Evolutionary conservation across 176 grass and related monocot species (phyloP).

Genomic region (Olyra latifolia): DNA sequence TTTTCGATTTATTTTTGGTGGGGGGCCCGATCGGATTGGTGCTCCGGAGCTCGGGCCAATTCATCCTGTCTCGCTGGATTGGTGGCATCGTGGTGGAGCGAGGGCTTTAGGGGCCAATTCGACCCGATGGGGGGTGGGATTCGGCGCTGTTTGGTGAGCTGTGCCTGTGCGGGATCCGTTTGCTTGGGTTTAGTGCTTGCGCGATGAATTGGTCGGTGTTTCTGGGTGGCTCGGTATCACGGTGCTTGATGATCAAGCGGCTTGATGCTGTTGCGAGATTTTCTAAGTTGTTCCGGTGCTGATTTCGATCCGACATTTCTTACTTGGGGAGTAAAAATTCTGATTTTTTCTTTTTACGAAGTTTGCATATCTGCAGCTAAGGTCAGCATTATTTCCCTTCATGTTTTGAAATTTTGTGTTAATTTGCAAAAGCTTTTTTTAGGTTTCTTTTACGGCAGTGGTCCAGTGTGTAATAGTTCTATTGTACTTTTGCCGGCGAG

Average conservation of each 20-base stretch:
- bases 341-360: neutral
- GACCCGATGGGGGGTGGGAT: neutral
- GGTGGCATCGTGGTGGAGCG: neutral
- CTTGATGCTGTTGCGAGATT: neutral
- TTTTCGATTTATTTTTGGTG: neutral
- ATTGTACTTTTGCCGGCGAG: neutral
- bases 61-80: neutral
- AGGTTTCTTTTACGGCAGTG: neutral
- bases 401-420: neutral
- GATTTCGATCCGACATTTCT: neutral
- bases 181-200: neutral
- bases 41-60: neutral
- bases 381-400: neutral
- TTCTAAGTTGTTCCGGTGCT: neutral
- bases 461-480: neutral
- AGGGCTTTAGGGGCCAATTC: neutral
- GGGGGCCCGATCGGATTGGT: neutral
- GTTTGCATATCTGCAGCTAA: neutral
- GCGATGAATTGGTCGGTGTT: neutral
- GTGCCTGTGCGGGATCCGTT: neutral
- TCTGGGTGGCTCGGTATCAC: neutral
- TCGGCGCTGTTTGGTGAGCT: neutral
- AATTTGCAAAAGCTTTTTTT: slow-evolving; percentile 9
- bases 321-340: neutral
- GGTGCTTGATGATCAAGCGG: neutral